Percentiles rank a stretch among this genome's conserved stretches.
These are phyloP conservation scores for Rhodotorula sp. DNA, from an alignment of 1,284 basidiomycete genomes.

Conservation along the genomic window DNA sequence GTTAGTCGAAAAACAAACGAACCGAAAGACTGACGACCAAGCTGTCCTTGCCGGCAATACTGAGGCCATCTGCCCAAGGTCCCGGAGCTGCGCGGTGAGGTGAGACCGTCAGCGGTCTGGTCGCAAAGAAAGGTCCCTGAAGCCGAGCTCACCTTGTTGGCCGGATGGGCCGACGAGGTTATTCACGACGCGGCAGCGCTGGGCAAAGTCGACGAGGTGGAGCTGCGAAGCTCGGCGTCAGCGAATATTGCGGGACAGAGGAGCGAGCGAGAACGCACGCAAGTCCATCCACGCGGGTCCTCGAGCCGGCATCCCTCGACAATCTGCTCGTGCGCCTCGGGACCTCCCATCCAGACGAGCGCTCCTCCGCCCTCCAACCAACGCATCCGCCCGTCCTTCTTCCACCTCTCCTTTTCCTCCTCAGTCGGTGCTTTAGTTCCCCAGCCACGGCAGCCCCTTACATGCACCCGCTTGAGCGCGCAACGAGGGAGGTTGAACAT, in stretches of 20 bases:
- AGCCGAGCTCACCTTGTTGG: constrained; percentile 26
- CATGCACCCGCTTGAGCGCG: constrained; percentile 36
- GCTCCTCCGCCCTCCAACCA: constrained; percentile 41
- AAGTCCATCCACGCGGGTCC: constrained; percentile 44
- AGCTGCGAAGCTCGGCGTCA: constrained; percentile 1
- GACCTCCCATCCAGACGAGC: constrained; percentile 40
- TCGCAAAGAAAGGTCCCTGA: too few species aligned
- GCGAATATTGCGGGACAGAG: background rate
- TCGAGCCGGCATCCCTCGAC: constrained; percentile 42
- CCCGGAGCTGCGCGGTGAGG: constrained; percentile 29
- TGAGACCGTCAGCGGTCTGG: background rate
- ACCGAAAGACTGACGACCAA: constrained; percentile 30
- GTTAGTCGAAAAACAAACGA: too few species aligned
- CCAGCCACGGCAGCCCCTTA: constrained; percentile 40
- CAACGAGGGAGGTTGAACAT: constrained; percentile 29
- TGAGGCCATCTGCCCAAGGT: constrained; percentile 45
- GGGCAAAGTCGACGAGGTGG: constrained; percentile 34
- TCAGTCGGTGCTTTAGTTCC: constrained; percentile 24
- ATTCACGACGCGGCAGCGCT: constrained; percentile 25
- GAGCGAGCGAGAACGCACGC: constrained; percentile 14
- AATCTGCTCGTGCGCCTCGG: constrained; percentile 29
- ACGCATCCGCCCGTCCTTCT: constrained; percentile 32
- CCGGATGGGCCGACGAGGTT: constrained; percentile 43
- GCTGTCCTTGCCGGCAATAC: constrained; percentile 41
- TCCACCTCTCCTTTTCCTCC: constrained; percentile 30